Base-by-base conservation (phyloP, 139 green algal genomes). In the Eudorina sp. region DNA sequence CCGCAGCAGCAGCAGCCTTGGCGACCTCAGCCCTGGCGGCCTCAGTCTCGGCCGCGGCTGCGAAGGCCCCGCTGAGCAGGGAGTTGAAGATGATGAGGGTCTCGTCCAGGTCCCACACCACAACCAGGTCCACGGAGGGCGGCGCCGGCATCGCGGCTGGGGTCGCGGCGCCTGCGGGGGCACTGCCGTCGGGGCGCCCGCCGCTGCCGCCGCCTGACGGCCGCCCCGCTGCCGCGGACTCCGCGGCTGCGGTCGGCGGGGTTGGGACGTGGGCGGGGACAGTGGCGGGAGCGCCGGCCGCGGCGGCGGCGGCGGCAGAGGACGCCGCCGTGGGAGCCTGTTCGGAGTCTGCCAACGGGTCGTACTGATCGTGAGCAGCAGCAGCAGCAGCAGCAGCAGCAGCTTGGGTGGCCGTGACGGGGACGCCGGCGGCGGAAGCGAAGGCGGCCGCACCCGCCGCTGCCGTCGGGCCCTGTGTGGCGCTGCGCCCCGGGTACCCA, bases 31-130 rank as follows among this genome's bases (percentile, higher is more conserved):
- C 27, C 60, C n/a, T n/a, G n/a, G n/a, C n/a, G n/a, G n/a, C n/a
- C n/a, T n/a, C n/a, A n/a, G n/a, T n/a, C n/a, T n/a, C n/a, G 2
- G 14, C 14, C 14, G 60, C 80, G 8, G 43, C 82, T 14, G 46
- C 66, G 21, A 58, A 88, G 40, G 82, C 66, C 13, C 82, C 82
- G 11, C 46, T 88, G 31, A 88, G 48, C 31, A 88, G 66, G 7
- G 64, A 80, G 43, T 88, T 88, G 82, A 88, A 88, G 8, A 88
- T 9, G 66, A 88, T 80, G 46, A 88, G 83, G 4, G 83, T 88
- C 51, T 88, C 83, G 27, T 88, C 83, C 43, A 88, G 66, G 11
- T 88, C 83, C 83, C 83, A 88, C 16, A 88, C 83, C 23, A 88
- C 68, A 11, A 88, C 36, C 36, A 88, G 40, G 8, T 76, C 62